Percentiles rank a stretch among this genome's conserved stretches.
Conservation (phyloP, 2,329 filamentous ascomycete species). For the Graphium sp. region DNA sequence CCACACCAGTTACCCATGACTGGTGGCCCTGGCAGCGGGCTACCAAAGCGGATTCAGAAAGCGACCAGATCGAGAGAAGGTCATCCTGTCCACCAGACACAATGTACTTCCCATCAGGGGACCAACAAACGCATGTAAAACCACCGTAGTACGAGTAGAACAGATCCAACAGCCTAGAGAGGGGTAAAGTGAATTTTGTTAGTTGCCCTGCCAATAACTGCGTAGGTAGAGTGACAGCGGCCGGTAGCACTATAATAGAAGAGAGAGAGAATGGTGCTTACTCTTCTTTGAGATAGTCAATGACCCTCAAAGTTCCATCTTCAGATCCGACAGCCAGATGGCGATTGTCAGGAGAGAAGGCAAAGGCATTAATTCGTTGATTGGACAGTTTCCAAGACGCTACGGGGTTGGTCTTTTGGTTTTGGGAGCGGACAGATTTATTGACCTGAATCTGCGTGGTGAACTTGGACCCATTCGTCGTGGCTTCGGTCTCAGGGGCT, state of each 20-base stretch:
- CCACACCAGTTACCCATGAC: constrained; percentile 85
- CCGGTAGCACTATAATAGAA: no score
- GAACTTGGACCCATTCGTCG: constrained; percentile 12
- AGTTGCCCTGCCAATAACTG: neutral
- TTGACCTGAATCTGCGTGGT: constrained; percentile 34
- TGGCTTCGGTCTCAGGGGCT: constrained; percentile 14
- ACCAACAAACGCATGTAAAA: constrained; percentile 89
- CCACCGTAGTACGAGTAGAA: constrained; percentile 90
- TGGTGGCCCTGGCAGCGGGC: constrained; percentile 90
- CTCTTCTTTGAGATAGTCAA: constrained; percentile 86
- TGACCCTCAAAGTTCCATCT: constrained; percentile 74
- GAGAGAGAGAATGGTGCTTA: constrained; percentile 24
- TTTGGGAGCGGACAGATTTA: constrained; percentile 87
- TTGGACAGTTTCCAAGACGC: constrained; percentile 87
- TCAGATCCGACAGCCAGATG: constrained; percentile 85
- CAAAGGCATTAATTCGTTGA: constrained; percentile 76
- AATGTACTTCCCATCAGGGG: constrained; percentile 89
- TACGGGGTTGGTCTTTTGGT: constrained; percentile 85
- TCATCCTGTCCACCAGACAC: constrained; percentile 94
- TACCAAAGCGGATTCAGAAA: constrained; percentile 68
- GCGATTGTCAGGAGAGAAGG: constrained; percentile 77
- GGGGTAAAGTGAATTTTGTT: neutral
- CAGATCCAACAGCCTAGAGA: constrained; percentile 57
- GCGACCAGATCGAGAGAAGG: constrained; percentile 87
- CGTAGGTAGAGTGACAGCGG: no score